A percentile compares a stretch with the other conserved stretches of the same genome.
phyloP scores from a whole-genome alignment of 306 rosid species.

The Carpinus fangiana region DNA sequence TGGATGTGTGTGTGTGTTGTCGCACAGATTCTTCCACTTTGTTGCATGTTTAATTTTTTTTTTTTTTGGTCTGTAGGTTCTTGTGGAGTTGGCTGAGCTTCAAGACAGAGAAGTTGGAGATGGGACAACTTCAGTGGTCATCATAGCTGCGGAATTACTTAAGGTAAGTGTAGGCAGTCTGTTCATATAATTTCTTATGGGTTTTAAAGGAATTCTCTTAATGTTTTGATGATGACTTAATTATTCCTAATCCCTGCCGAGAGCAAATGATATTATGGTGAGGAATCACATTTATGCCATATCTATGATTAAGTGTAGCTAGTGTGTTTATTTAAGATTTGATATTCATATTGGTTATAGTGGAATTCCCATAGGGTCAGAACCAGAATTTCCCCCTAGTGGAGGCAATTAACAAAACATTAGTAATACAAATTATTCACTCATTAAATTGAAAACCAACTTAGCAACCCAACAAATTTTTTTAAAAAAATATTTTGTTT shows the following conservation, averaged over 20 bases:
- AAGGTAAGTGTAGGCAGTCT: slow-evolving; percentile 45
- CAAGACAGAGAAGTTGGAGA: slow-evolving; percentile 98
- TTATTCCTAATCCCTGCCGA: slow-evolving; percentile 34
- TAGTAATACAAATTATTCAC: too few species aligned
- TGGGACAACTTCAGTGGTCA: slow-evolving; percentile 95
- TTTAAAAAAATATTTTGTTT: too few species aligned
- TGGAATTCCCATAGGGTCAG: not conserved
- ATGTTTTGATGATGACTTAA: slow-evolving; percentile 1
- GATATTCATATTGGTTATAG: not conserved
- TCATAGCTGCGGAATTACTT: slow-evolving; percentile 91
- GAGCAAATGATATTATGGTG: slow-evolving; percentile 84
- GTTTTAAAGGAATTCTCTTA: slow-evolving; percentile 3
- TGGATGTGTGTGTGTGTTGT: not conserved
- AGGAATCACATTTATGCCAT: slow-evolving; percentile 86
- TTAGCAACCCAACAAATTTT: too few species aligned
- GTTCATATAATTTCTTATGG: not conserved
- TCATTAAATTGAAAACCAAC: not conserved
- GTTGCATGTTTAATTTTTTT: not conserved
- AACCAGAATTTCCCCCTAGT: not conserved
- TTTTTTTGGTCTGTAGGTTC: slow-evolving; percentile 50
- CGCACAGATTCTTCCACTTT: not conserved
- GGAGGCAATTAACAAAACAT: not conserved
- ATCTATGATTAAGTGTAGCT: slow-evolving; percentile 36
- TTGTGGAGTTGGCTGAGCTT: slow-evolving; percentile 94
- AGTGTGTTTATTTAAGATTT: not conserved